Base-by-base conservation (phyloP, 2,329 filamentous ascomycete species). In the Emmonsia crescens region DNA sequence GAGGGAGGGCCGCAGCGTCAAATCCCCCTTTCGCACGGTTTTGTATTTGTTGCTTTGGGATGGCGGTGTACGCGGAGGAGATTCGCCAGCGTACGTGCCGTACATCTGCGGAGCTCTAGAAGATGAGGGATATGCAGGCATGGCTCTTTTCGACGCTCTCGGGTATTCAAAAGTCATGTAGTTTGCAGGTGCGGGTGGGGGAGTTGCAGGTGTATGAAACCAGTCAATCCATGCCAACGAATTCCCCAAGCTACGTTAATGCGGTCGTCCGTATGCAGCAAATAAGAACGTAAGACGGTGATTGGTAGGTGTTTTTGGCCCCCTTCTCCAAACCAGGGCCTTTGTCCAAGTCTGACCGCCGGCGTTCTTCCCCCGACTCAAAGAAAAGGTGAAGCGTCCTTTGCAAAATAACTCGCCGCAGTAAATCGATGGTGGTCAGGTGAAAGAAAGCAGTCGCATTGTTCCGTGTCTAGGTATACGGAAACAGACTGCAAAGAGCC, bases 51-150 rank as follows among this genome's bases (percentile, higher is more conserved):
- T 66, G 54, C 69, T 71, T 59, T 73, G 72, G 9, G 54, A 16
- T 12, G 74, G 72, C 57, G 76, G 76, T 8, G 76, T 78, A 44
- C 69, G 72, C 55, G 76, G 76, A 59, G 76, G 75, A 19, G 74
- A 75, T 57, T 67, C 64, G 56, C 36, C 36, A n/a, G 54, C 64
- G 42, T 66, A 63, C 38, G 71, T 59, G 42, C 57, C 33, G 42
- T 65, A 55, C 49, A 54, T 54, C 40, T 62, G 60, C 33, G 62
- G 56, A 51, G 46, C n/a, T 60, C 44, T 57, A 42, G 55, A 52
- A 49, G 62, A 58, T 29, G 60, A 57, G 31, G 57, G 52, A 44
- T 59, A 46, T 31, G 38, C 14, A 33, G 57, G 27, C 42, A 59
- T 48, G 57, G 40, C 27, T 42, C 42, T 31, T 33, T 59, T 59